Conservation (phyloP, 257 asterid genomes). For the Misopates orontium region DNA sequence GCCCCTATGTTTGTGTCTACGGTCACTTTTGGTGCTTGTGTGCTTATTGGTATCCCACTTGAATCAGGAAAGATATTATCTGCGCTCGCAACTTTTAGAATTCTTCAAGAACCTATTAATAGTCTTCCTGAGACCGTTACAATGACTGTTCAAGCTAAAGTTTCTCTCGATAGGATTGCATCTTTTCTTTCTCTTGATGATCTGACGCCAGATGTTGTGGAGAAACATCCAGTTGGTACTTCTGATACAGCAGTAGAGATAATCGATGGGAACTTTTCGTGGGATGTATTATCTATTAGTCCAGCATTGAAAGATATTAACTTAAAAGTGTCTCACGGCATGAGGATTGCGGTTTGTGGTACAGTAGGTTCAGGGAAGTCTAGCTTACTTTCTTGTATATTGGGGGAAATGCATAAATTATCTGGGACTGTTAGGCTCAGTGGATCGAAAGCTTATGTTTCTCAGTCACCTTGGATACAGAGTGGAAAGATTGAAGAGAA, state of each 20-base stretch:
- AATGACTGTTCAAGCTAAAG: slow-evolving; percentile 84
- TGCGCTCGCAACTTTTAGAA: slow-evolving; percentile 80
- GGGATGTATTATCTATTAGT: slow-evolving; percentile 62
- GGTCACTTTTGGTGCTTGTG: slow-evolving; percentile 68
- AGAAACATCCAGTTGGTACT: slow-evolving; percentile 24
- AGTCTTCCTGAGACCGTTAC: slow-evolving; percentile 83
- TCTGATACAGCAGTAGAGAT: slow-evolving; percentile 44
- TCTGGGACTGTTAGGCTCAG: slow-evolving; percentile 68
- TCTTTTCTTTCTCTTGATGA: slow-evolving; percentile 81
- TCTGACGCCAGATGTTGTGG: slow-evolving; percentile 44
- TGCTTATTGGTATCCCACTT: slow-evolving; percentile 75
- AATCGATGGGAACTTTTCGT: slow-evolving; percentile 49
- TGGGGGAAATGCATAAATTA: slow-evolving; percentile 79
- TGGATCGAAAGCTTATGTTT: slow-evolving; percentile 81
- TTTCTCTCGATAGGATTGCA: slow-evolving; percentile 68
- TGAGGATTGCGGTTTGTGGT: slow-evolving; percentile 90
- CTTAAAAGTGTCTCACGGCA: slow-evolving; percentile 58
- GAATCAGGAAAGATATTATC: slow-evolving; percentile 87
- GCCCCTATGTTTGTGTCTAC: slow-evolving; percentile 84
- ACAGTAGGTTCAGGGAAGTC: slow-evolving; percentile 99
- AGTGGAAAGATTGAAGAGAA: slow-evolving; percentile 86
- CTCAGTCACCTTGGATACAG: slow-evolving; percentile 98
- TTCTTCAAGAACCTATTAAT: slow-evolving; percentile 88
- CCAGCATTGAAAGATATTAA: slow-evolving; percentile 51
- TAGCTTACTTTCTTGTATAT: slow-evolving; percentile 77